Percentiles rank a stretch among this genome's conserved stretches.
These are phyloP conservation scores for Ophiostoma novo-ulmi DNA, from an alignment of 2,329 filamentous ascomycete species.

Conservation along the genomic window DNA sequence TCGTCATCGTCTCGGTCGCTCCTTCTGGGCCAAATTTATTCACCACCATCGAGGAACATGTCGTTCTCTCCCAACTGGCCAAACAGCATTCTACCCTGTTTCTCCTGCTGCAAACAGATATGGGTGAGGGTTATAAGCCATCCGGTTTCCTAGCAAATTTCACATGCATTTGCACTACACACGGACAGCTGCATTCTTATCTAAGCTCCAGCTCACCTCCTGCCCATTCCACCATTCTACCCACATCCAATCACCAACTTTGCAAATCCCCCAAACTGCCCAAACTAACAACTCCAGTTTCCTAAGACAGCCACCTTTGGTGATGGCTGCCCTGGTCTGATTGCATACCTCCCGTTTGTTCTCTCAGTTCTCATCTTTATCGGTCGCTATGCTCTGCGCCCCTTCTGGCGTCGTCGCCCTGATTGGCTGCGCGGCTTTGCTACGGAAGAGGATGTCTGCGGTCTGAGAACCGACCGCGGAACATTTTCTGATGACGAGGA, in stretches of 20 bases:
- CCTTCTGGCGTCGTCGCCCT: conserved; percentile 34
- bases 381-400: conserved; percentile 33
- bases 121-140: conserved; percentile 31
- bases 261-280: background rate
- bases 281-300: conserved; percentile 28
- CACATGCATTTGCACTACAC: background rate
- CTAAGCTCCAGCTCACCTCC: background rate
- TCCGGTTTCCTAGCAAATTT: background rate
- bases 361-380: conserved; percentile 32
- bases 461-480: conserved; percentile 12
- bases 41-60: conserved; percentile 13
- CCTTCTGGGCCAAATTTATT: background rate
- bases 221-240: background rate
- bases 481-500: background rate
- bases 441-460: conserved; percentile 29
- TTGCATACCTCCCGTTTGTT: conserved; percentile 34
- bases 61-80: conserved; percentile 23
- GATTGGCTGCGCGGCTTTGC: conserved; percentile 36
- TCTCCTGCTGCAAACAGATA: conserved; percentile 33
- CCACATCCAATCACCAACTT: background rate
- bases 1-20: conserved; percentile 8
- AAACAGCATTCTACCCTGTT: conserved; percentile 32
- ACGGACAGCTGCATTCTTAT: background rate
- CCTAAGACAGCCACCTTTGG: conserved; percentile 32
- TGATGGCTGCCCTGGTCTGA: conserved; percentile 33